Base-by-base conservation (phyloP, 352 stramenopile species). In the Peronospora destructor region DNA sequence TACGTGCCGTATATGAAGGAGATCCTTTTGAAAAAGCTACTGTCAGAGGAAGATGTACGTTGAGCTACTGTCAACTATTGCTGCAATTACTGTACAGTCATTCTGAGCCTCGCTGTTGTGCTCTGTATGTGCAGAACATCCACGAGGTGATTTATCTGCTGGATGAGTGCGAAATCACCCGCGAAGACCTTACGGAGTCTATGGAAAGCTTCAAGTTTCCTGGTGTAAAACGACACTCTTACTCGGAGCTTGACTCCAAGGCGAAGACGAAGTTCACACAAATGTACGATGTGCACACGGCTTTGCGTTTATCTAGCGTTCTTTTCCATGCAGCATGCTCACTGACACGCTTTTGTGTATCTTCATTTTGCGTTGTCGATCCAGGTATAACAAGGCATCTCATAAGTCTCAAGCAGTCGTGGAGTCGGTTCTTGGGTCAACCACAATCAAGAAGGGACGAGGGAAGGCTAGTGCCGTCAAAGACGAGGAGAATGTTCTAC, bases 181-280 rank as follows among this genome's bases (percentile, higher is more conserved):
- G 94, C 35, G 95, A 99, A 62, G 96, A 99, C 64, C 56, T 99
- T 16, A 96, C 97, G 9, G 97, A 99, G 64, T 97, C 92, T 14
- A 89, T 98, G 70, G 87, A 98, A 54, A 85, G 71, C 59, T 90
- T 94, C 61, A 85, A 88, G 57, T 74, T 95, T 46, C 71, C 73
- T 6, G 78, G 76, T 28, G 58, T 91, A 42, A 85, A 86, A 53
- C 74, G 77, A 19, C 68, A 91, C 40, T 82, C 76, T 37, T 90
- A 90, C 63, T 54, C 53, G 1, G 67, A 91, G 36, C 71, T 96
- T 14, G 78, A 95, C 40, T 79, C 80, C 1, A 94, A 95, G 55
- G 70, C 81, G 17, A 98, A 98, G 66, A 83, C 91, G 2, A 78
- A 85, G 12, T 98, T 98, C 65, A 98, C 95, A 2, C 76, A 89